Conservation (phyloP, 805 yeast genomes). For the Zygosaccharomyces pseudorouxii region DNA sequence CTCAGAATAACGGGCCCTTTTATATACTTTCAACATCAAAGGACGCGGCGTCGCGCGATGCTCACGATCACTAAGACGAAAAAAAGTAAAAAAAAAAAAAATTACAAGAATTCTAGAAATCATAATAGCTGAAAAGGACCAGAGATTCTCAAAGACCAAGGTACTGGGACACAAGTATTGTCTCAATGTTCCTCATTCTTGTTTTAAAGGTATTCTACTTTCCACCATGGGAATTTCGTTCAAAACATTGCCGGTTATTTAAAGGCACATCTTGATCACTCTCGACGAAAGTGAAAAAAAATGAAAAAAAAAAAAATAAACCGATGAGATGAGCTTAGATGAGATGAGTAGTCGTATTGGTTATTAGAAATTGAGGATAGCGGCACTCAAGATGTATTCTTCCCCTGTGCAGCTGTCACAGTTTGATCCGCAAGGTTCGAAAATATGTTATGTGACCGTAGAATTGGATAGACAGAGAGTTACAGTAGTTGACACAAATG, state of each 20-base stretch:
- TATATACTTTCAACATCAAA: conserved; percentile 9
- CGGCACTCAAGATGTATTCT: conserved; percentile 2
- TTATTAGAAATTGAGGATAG: not conserved
- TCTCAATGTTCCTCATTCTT: not conserved
- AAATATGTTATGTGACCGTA: conserved; percentile 58
- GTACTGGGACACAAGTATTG: too few relatives aligned
- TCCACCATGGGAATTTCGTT: not conserved
- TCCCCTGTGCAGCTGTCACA: conserved; percentile 37
- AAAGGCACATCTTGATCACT: conserved; percentile 2
- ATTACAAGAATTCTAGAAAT: not conserved
- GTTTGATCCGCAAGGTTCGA: conserved; percentile 60
- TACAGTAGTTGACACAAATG: conserved; percentile 52
- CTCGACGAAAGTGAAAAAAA: conserved; percentile 16
- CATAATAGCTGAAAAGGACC: not conserved
- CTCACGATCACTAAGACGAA: not conserved
- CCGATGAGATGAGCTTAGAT: conserved; percentile 14
- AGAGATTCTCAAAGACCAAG: too few relatives aligned
- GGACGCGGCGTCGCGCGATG: conserved; percentile 10
- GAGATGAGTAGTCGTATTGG: not conserved
- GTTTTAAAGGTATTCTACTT: not conserved
- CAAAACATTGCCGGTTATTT: not conserved
- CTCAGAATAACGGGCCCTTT: conserved; percentile 6
- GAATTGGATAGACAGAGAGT: conserved; percentile 70
- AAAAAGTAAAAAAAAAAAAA: not conserved
- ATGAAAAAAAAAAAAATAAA: conserved; percentile 4